Evolutionary conservation across 2,329 filamentous ascomycete species (phyloP).

Genomic region (Remersonia thermophila): DNA sequence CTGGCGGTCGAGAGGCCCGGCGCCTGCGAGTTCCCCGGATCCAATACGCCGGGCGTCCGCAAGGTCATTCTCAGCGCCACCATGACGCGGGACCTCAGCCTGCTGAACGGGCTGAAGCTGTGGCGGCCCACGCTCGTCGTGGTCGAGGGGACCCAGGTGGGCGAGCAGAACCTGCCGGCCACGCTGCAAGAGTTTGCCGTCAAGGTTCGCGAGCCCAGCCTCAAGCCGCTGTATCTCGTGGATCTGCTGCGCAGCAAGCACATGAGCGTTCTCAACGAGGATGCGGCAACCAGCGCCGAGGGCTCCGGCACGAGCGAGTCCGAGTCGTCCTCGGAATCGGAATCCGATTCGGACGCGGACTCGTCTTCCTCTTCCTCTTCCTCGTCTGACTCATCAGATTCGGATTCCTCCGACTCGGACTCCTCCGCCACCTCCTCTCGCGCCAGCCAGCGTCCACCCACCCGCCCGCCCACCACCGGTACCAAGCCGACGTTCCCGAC

Average conservation of each 20-base stretch:
- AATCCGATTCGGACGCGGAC: constrained; percentile 23
- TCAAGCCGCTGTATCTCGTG: constrained; percentile 78
- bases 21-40: constrained; percentile 40
- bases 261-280: constrained; percentile 23
- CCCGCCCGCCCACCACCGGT: not conserved
- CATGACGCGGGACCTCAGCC: constrained; percentile 75
- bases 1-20: constrained; percentile 37
- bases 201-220: constrained; percentile 53
- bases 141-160: constrained; percentile 43
- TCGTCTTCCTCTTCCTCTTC: constrained; percentile 24
- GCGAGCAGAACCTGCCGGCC: constrained; percentile 40
- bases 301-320: constrained; percentile 20
- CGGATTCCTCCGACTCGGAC: constrained; percentile 6
- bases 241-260: constrained; percentile 53
- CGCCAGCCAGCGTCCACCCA: no score
- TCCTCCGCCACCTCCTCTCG: constrained; percentile 7
- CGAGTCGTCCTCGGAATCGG: constrained; percentile 15
- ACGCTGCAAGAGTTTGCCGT: constrained; percentile 53
- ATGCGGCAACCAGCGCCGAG: constrained; percentile 21
- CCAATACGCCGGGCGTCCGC: constrained; percentile 44
- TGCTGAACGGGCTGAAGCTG: constrained; percentile 62
- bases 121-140: constrained; percentile 63
- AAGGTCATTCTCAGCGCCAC: constrained; percentile 88
- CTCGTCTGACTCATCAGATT: not conserved
- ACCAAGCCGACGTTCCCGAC: constrained; percentile 21